Conservation (phyloP, 129 eudicot species). For the Calendula officinalis region DNA sequence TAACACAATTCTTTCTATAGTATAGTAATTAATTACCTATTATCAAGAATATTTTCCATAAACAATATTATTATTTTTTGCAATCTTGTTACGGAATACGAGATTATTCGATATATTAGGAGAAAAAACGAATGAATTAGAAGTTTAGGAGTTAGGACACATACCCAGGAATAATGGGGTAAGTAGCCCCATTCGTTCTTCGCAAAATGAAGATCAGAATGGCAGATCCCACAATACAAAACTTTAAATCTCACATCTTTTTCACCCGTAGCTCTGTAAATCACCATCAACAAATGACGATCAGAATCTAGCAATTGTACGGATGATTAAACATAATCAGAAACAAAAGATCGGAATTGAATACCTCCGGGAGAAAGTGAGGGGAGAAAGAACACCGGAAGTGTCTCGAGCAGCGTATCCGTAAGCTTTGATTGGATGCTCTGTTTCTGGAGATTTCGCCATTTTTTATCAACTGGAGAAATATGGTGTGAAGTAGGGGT, state of each 20-base stretch:
- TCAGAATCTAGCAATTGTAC: not conserved
- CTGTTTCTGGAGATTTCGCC: conserved; percentile 41
- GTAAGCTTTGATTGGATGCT: conserved; percentile 52
- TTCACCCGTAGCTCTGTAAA: conserved; percentile 53
- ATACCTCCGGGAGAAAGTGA: conserved; percentile 65
- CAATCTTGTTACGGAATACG: not conserved
- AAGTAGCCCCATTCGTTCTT: conserved; percentile 63
- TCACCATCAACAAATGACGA: not conserved
- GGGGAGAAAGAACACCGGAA: conserved; percentile 48
- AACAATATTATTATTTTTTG: too few species aligned
- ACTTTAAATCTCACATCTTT: conserved; percentile 59
- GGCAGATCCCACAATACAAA: conserved; percentile 65
- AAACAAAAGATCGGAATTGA: not conserved
- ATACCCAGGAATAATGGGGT: conserved; percentile 64
- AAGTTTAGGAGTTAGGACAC: not conserved
- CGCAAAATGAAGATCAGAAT: conserved; percentile 48
- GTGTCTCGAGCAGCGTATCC: conserved; percentile 58
- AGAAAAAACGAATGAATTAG: not conserved
- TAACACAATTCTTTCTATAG: too few species aligned
- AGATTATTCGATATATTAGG: not conserved
- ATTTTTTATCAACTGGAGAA: conserved; percentile 19
- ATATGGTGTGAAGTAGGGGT: not conserved
- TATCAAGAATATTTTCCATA: not conserved
- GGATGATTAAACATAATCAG: not conserved
- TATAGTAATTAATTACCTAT: not conserved